phyloP scores from a whole-genome alignment of 1,284 basidiomycete genomes.

The Rugosomyces carneus region DNA sequence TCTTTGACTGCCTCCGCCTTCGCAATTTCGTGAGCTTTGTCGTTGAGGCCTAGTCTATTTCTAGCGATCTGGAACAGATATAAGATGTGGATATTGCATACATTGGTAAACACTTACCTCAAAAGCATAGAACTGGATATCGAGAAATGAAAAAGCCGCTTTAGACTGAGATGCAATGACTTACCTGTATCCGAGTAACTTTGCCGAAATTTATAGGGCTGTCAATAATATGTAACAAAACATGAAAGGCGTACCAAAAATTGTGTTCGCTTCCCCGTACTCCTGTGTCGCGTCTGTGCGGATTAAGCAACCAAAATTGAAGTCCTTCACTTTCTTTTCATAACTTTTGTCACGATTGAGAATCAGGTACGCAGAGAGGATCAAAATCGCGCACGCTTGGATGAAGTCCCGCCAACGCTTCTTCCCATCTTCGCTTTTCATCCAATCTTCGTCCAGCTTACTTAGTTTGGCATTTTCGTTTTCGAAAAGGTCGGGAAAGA shows the following conservation, averaged over 20 bases:
- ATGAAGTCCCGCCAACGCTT: constrained; percentile 91
- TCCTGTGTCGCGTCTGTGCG: constrained; percentile 76
- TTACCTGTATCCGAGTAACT: constrained; percentile 75
- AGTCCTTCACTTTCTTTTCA: constrained; percentile 85
- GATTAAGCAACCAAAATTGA: constrained; percentile 96
- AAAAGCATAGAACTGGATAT: constrained; percentile 79
- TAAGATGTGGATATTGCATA: not conserved
- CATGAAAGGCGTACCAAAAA: constrained; percentile 65
- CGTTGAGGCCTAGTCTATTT: constrained; percentile 90
- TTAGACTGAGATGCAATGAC: constrained; percentile 13
- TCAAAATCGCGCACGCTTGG: constrained; percentile 51
- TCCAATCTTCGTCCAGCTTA: constrained; percentile 86
- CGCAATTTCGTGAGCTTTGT: constrained; percentile 80
- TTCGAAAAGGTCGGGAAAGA: constrained; percentile 81
- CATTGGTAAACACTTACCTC: constrained; percentile 45
- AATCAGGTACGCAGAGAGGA: not conserved
- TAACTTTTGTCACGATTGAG: constrained; percentile 41
- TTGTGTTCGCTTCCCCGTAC: constrained; percentile 91
- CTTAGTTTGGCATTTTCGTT: constrained; percentile 61
- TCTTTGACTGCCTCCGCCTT: constrained; percentile 65
- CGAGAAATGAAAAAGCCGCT: not conserved
- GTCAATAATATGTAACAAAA: not conserved
- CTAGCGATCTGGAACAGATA: constrained; percentile 68
- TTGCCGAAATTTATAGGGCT: not conserved
- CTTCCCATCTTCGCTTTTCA: constrained; percentile 93